A percentile compares a stretch with the other conserved stretches of the same genome.
These are phyloP conservation scores for Ogataea kodamae DNA, from an alignment of 805 yeast genomes.

Conservation along the genomic window DNA sequence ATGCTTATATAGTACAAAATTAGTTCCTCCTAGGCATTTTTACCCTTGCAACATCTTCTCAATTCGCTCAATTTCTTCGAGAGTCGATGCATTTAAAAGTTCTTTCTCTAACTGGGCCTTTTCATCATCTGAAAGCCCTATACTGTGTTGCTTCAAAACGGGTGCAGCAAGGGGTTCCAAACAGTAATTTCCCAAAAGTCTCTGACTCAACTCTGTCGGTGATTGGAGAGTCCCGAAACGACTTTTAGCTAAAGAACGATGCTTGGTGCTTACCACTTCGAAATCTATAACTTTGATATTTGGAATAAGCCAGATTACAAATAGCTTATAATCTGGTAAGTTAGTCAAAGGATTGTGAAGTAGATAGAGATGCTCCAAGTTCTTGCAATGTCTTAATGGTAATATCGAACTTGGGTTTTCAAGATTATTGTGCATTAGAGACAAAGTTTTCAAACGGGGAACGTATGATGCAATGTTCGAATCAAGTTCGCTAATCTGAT, in stretches of 20 bases:
- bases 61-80: conserved; percentile 72
- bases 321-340: conserved; percentile 52
- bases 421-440: conserved; percentile 51
- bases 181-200: conserved; percentile 19
- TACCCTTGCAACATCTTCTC: conserved; percentile 51
- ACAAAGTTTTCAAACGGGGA: conserved; percentile 48
- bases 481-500: conserved; percentile 47
- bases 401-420: conserved; percentile 40
- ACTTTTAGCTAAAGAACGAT: conserved; percentile 44
- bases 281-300: conserved; percentile 64
- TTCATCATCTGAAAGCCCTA: conserved; percentile 53
- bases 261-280: conserved; percentile 52
- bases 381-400: conserved; percentile 34
- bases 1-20: conserved; percentile 13
- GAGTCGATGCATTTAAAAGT: conserved; percentile 58
- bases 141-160: background rate
- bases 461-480: conserved; percentile 33
- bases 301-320: conserved; percentile 62
- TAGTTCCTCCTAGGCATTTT: too few relatives aligned
- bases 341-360: conserved; percentile 55
- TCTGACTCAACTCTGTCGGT: conserved; percentile 33
- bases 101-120: conserved; percentile 46
- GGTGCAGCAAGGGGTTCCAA: conserved; percentile 5
- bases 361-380: conserved; percentile 48
- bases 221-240: conserved; percentile 37